Conservation (phyloP, 331 rosid species). For the Erythrophleum ivorense region DNA sequence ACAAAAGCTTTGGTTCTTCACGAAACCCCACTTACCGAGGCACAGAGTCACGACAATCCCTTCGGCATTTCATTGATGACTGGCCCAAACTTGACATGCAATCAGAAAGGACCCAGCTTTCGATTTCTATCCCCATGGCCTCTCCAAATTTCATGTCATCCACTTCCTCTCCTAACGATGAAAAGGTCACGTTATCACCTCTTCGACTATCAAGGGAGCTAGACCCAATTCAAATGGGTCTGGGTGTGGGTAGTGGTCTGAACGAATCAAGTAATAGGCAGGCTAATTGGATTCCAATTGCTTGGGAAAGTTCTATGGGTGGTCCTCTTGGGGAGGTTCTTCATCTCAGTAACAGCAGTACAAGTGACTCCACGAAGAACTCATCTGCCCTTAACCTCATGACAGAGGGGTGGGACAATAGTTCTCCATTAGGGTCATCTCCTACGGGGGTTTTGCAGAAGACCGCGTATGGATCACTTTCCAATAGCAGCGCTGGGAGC, state of each 20-base stretch:
- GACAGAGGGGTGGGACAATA: constrained; percentile 80
- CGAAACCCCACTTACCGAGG: constrained; percentile 36
- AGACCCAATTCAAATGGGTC: constrained; percentile 65
- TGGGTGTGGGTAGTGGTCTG: constrained; percentile 54
- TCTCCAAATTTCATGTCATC: constrained; percentile 61
- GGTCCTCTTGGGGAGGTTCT: constrained; percentile 98
- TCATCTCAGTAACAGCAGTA: constrained; percentile 55
- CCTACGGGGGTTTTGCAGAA: constrained; percentile 90
- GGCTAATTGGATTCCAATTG: constrained; percentile 79
- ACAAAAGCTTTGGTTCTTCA: constrained; percentile 56
- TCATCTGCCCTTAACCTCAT: constrained; percentile 80
- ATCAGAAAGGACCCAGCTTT: constrained; percentile 75
- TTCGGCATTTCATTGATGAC: constrained; percentile 71
- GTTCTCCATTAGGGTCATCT: constrained; percentile 80
- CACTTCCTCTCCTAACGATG: constrained; percentile 58
- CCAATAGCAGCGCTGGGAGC: constrained; percentile 93
- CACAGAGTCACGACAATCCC: constrained; percentile 54
- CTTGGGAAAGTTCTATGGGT: constrained; percentile 84
- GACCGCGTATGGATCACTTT: constrained; percentile 72
- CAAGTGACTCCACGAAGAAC: constrained; percentile 49
- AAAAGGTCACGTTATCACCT: constrained; percentile 70
- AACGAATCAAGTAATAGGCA: constrained; percentile 56
- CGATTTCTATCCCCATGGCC: constrained; percentile 76
- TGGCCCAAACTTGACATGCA: constrained; percentile 68
- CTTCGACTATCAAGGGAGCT: constrained; percentile 65